Base-by-base conservation (phyloP, 805 yeast genomes). In the Candida maltosa region DNA sequence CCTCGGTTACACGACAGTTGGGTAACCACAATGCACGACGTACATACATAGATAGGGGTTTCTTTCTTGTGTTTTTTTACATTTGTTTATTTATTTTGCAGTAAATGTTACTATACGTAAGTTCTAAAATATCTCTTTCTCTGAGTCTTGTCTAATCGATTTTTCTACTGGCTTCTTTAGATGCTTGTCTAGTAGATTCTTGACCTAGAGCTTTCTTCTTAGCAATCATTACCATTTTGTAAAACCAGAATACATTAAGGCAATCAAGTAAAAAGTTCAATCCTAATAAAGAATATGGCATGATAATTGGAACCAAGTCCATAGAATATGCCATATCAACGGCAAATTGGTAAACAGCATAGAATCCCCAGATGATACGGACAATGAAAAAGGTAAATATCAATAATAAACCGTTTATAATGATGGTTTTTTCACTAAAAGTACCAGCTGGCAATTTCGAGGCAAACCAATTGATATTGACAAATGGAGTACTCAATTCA, bases 401-500 rank as follows among this genome's bases (percentile, higher is more conserved):
- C 41, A 93, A 67, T 16, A 75, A 45, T 6, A 87, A 34, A 0
- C 97, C 97, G 56, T 93, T 93, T 46, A 81, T 48, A 11, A 75
- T 52, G 34, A 78, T 74, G 8, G 76, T 37, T 43, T 52, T 67
- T 16, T 67, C 68, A 27, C 84, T 79, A 34, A 87, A 69, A 3
- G 77, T 58, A 3, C 83, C 85, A 1, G 70, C 70, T 1, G 95
- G 93, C 12, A 88, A 66, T 48, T 85, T 81, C 21, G 83, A 73
- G 22, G 87, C 80, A 58, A 83, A 89, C 96, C 97, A 93, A 58
- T 93, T 87, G 54, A 86, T 57, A 60, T 93, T 94, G 42, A 93
- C 96, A 61, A 93, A 93, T 6, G 97, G 97, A 2, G 97, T 86
- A 31, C 95, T 83, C 26, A 85, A 72, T 62, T 93, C 98, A 59